Evolutionary conservation across 1,139 yeast species (phyloP), one percentile per base, ranked within the genome.

Genomic region (Yamadazyma pseudoaaseri): DNA sequence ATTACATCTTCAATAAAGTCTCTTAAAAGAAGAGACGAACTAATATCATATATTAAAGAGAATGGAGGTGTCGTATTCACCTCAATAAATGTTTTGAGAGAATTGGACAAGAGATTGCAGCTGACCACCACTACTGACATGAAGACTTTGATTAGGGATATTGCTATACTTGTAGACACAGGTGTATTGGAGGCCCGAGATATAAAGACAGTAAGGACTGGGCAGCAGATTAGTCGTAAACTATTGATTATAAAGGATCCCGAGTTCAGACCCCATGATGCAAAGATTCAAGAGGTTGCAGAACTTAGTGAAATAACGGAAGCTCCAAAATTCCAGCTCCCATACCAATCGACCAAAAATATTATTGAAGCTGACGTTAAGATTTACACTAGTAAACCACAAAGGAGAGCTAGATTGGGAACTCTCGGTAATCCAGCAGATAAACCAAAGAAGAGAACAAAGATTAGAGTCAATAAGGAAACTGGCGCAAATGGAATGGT

Each of bases 91-190:
- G 53, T 75, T 15, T 51, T 66, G 29, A 54, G 69, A 14, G 36
- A 41, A 8, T 41, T 76, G 12, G 76, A 75, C 31, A 49, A 52
- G 28, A 38, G 47, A 11, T 46, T 75, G 31, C 62, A 62, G 3
- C 54, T 51, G 16, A 48, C 56, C 2, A 70, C 76, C 9, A 37
- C 47, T 1, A 68, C 77, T 2, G 82, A 76, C 47, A 57, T 61
- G 35, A 69, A 68, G 37, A 76, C 82, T 0, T 37, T 75, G 6
- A 61, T 63, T 1, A 58, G 76, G 30, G 81, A 76, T 47, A 62
- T 73, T 1, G 49, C 58, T 2, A 35, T 45, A 10, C 43, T 63
- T 15, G 54, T 56, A 2, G 41, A 47, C 6, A 42, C 41, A 32
- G 52, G 54, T 2, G 52, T 49, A 3, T 32, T 69, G 13, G 65